Evolutionary conservation across 2,329 filamentous ascomycete species (phyloP).

Genomic region (Nemania sp.): DNA sequence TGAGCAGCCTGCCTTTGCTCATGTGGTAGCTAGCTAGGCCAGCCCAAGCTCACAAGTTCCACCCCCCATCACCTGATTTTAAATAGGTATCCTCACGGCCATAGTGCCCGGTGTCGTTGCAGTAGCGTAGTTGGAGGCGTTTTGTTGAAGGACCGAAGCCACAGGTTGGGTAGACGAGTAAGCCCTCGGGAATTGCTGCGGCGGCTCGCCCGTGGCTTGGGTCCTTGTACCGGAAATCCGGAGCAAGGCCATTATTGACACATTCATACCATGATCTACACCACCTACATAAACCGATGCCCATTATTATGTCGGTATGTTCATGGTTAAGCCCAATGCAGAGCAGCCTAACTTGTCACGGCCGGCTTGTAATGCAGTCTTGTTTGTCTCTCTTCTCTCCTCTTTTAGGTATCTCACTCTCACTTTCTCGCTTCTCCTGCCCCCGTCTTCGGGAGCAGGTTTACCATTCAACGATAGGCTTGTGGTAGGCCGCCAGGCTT

Average conservation of each 20-base stretch:
- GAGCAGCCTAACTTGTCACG: background rate
- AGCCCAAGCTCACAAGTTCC: background rate
- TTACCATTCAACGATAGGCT: too few species aligned
- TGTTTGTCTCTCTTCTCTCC: background rate
- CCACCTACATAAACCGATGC: background rate
- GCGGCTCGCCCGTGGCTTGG: background rate
- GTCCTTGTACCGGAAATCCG: background rate
- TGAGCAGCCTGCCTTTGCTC: background rate
- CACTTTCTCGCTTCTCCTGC: too few species aligned
- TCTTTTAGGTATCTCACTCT: too few species aligned
- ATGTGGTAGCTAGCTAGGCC: background rate
- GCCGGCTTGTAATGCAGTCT: background rate
- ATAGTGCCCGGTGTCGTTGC: background rate
- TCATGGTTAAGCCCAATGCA: background rate
- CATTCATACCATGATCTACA: slow-evolving; percentile 4
- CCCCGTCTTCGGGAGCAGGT: too few species aligned
- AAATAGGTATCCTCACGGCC: too few species aligned
- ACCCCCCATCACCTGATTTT: background rate
- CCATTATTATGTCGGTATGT: background rate
- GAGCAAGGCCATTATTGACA: background rate
- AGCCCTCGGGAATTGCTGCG: slow-evolving; percentile 4
- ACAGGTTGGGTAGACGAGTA: slow-evolving; percentile 3
- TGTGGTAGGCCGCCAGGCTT: too few species aligned
- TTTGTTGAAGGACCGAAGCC: too few species aligned
- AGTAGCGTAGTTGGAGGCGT: background rate